These are phyloP conservation scores for Proliferodiscus dingleyae DNA, from an alignment of 2,329 filamentous ascomycete genomes.

Conservation along the genomic window DNA sequence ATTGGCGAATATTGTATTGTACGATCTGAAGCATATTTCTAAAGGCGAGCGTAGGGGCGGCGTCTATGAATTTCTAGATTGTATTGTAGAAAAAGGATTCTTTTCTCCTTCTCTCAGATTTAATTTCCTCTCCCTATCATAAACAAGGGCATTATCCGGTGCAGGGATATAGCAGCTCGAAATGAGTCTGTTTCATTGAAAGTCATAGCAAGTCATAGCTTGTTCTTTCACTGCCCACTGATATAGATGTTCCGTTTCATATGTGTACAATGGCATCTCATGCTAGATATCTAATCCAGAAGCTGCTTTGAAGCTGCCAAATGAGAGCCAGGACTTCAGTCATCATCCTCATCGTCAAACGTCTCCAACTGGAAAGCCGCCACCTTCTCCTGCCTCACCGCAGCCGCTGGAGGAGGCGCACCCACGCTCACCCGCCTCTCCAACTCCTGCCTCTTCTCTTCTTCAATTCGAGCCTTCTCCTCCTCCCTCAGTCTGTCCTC, in stretches of 20 bases:
- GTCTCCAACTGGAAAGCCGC: constrained; percentile 37
- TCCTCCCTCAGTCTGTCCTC: constrained; percentile 33
- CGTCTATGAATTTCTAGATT: neutral
- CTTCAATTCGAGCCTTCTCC: too few relatives aligned
- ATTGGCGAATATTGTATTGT: neutral
- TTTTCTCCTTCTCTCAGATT: neutral
- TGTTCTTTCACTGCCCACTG: too few relatives aligned
- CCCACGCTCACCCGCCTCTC: constrained; percentile 24
- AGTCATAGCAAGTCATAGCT: too few relatives aligned
- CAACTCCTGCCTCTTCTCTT: constrained; percentile 18
- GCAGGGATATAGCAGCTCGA: too few relatives aligned
- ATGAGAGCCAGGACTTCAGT: too few relatives aligned
- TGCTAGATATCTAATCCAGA: too few relatives aligned
- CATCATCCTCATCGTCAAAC: constrained; percentile 36
- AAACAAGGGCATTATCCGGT: too few relatives aligned
- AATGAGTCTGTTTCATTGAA: too few relatives aligned
- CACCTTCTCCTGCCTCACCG: constrained; percentile 33
- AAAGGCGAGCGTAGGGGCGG: neutral
- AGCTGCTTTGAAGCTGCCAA: too few relatives aligned
- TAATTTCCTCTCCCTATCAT: neutral
- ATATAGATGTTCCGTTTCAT: too few relatives aligned
- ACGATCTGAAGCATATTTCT: neutral
- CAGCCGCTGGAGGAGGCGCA: constrained; percentile 10
- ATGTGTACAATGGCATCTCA: too few relatives aligned
- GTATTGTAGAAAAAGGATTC: neutral